Conservation (phyloP, 225 moss, liverwort and hornwort genomes). For the Antitrichia curtipendula region DNA sequence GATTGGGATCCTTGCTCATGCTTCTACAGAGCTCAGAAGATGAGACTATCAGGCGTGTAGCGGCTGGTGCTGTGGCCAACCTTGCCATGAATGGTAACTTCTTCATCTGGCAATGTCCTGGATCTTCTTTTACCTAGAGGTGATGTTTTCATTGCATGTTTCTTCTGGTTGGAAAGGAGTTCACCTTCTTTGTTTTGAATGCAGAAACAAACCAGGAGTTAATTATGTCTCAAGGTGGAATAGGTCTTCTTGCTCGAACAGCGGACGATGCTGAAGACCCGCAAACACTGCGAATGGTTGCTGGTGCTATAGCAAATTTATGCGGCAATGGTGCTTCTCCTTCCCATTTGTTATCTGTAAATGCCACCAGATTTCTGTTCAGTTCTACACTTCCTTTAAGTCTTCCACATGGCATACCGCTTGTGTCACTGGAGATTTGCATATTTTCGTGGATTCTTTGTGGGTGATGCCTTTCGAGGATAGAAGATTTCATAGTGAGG, state of each 20-base stretch:
- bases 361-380: not conserved
- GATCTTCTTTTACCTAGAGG: not conserved
- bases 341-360: not conserved
- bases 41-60: constrained; percentile 93
- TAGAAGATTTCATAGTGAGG: not conserved
- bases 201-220: constrained; percentile 95
- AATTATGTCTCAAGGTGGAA: constrained; percentile 96
- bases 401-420: not conserved
- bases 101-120: not conserved
- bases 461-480: not conserved
- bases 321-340: constrained; percentile 71
- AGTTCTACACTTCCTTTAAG: not conserved
- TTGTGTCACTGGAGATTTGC: not conserved
- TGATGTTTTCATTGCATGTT: not conserved
- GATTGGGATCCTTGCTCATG: constrained; percentile 75
- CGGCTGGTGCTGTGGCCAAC: constrained; percentile 96
- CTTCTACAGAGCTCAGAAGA: constrained; percentile 91
- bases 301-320: constrained; percentile 91
- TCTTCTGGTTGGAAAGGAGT: not conserved
- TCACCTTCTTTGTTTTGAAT: not conserved
- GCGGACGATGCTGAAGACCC: constrained; percentile 98
- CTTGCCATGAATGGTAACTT: constrained; percentile 89
- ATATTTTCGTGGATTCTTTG: not conserved
- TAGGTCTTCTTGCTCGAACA: constrained; percentile 80
- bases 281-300: constrained; percentile 91